Conservation (phyloP, 768 basidiomycete genomes). For the Leccinum truebloodii region DNA sequence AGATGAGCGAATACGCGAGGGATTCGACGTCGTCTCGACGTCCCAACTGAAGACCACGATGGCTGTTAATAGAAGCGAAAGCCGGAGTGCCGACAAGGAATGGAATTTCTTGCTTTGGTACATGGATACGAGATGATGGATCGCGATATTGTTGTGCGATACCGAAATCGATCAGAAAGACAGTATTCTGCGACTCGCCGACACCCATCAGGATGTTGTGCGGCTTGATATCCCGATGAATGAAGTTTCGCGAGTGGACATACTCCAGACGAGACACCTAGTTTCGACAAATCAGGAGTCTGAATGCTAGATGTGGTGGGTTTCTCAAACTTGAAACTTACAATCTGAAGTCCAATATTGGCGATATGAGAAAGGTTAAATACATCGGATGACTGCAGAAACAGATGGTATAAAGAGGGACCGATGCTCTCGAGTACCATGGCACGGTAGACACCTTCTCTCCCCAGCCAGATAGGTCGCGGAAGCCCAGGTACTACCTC, state of each 20-base stretch:
- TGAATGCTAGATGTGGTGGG: too few relatives aligned
- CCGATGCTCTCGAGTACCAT: slow-evolving; percentile 4
- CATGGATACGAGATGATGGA: background rate
- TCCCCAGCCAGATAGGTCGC: background rate
- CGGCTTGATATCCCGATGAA: slow-evolving; percentile 8
- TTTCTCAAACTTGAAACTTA: background rate
- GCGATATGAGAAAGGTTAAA: background rate
- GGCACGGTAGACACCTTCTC: background rate
- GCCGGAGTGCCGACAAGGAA: background rate
- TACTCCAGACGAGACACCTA: slow-evolving; percentile 6
- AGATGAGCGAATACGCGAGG: background rate
- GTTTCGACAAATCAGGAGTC: background rate
- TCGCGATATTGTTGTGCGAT: background rate
- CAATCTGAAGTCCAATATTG: slow-evolving; percentile 4
- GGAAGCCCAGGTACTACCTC: background rate
- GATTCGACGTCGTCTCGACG: background rate
- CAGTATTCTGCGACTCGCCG: background rate
- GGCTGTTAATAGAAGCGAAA: background rate
- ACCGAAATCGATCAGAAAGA: slow-evolving; percentile 8
- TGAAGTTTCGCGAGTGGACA: slow-evolving; percentile 3
- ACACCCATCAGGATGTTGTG: slow-evolving; percentile 10
- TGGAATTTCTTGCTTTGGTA: background rate
- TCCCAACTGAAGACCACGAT: background rate
- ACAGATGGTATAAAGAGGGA: background rate
- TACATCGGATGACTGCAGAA: background rate